These are phyloP conservation scores for Ophiostoma tasmaniense DNA, from an alignment of 2,329 filamentous ascomycete genomes.

Conservation along the genomic window DNA sequence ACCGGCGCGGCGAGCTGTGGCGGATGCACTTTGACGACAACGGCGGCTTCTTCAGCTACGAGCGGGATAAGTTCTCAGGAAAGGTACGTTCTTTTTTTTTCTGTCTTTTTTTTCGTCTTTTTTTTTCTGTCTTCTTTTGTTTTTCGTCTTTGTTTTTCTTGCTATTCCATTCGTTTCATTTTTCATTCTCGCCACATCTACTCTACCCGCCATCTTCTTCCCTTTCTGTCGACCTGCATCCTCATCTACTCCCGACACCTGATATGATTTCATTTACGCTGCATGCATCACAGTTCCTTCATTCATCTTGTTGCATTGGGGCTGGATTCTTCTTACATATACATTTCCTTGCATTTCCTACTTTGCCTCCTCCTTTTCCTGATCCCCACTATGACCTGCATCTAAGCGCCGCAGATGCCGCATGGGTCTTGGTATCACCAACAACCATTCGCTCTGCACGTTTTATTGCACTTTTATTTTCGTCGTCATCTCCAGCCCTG, in stretches of 20 bases:
- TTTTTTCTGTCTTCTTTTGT: not conserved
- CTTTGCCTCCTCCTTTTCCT: not conserved
- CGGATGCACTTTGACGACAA: slow-evolving; percentile 75
- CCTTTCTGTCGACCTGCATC: not conserved
- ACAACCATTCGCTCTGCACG: slow-evolving; percentile 3
- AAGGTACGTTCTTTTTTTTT: slow-evolving; percentile 47
- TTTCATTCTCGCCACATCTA: not conserved
- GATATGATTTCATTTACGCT: not conserved
- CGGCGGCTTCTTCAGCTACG: slow-evolving; percentile 74
- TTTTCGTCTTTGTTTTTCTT: not conserved
- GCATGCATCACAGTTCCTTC: not conserved
- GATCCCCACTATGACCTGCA: not conserved
- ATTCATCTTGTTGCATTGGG: not conserved
- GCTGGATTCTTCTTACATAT: not conserved
- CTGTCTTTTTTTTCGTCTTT: not conserved
- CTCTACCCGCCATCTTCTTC: not conserved
- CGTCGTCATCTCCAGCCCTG: not conserved
- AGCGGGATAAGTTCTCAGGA: slow-evolving; percentile 78
- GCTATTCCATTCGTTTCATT: not conserved
- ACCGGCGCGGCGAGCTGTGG: slow-evolving; percentile 71
- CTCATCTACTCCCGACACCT: not conserved
- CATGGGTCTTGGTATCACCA: slow-evolving; percentile 5
- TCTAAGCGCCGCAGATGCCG: slow-evolving; percentile 6
- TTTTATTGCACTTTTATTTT: not conserved
- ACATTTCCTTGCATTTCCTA: no score